Conservation (phyloP, 352 stramenopile species). For the Phytopythium boreale region DNA sequence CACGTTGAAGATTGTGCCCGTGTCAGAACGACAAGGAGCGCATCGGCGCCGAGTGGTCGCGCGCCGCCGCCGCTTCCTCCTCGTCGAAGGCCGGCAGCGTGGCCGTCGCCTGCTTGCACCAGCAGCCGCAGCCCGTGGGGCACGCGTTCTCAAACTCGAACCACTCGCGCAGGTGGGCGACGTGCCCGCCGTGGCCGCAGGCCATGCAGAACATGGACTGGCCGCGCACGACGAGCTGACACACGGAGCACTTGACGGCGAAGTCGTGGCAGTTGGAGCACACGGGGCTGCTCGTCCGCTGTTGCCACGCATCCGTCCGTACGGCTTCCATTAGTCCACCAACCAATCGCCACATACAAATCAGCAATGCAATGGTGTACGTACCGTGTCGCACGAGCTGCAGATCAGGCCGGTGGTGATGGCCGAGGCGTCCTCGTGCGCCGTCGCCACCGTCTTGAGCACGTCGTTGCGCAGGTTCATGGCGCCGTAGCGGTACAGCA, state of each 20-base stretch:
- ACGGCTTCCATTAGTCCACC: neutral
- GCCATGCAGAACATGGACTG: slow-evolving; percentile 88
- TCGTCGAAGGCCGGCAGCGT: slow-evolving; percentile 31
- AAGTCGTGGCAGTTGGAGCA: slow-evolving; percentile 73
- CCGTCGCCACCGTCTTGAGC: slow-evolving; percentile 51
- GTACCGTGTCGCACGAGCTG: slow-evolving; percentile 54
- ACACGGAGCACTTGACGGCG: slow-evolving; percentile 75
- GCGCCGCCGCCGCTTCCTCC: slow-evolving; percentile 17
- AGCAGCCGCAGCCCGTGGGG: slow-evolving; percentile 81
- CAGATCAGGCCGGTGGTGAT: slow-evolving; percentile 69
- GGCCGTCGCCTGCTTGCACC: slow-evolving; percentile 76
- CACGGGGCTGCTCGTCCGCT: slow-evolving; percentile 54
- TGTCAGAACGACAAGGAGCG: slow-evolving; percentile 73
- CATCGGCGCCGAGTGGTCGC: slow-evolving; percentile 33
- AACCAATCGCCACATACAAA: neutral
- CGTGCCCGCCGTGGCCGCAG: slow-evolving; percentile 79
- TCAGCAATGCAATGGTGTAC: neutral
- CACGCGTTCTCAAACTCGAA: slow-evolving; percentile 72
- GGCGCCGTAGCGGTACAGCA: slow-evolving; percentile 80
- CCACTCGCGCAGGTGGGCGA: slow-evolving; percentile 68
- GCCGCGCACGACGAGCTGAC: slow-evolving; percentile 76
- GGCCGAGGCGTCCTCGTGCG: slow-evolving; percentile 33
- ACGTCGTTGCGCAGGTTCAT: slow-evolving; percentile 69
- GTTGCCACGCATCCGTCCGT: neutral
- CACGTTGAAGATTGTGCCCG: slow-evolving; percentile 8